These are phyloP conservation scores for Endocladia muricata DNA, from an alignment of 31 red algal species.

Conservation along the genomic window DNA sequence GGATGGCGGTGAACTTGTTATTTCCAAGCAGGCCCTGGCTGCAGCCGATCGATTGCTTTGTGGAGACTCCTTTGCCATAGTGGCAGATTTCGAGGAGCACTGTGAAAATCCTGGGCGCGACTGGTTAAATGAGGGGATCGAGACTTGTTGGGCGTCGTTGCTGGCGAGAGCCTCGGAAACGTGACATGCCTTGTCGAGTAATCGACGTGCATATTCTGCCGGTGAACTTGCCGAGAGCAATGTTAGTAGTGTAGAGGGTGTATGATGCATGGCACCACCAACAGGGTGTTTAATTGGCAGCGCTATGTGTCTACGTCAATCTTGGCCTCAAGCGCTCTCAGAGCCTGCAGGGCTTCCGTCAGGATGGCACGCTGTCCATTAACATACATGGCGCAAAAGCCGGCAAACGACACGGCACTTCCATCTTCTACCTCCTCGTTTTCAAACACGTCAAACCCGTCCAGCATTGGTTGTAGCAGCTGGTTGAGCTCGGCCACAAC, in stretches of 20 bases:
- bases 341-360: not conserved
- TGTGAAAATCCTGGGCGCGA: slow-evolving; percentile 33
- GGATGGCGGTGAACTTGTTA: not conserved
- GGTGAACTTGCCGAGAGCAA: no score
- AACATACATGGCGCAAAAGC: not conserved
- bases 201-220: no score
- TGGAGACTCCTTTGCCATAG: not conserved
- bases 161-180: not conserved
- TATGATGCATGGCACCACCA: not conserved
- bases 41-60: slow-evolving; percentile 15
- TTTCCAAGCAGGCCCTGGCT: slow-evolving; percentile 23
- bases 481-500: not conserved
- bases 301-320: not conserved
- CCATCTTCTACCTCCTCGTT: not conserved
- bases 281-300: not conserved
- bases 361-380: not conserved
- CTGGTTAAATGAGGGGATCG: slow-evolving; percentile 28
- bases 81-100: slow-evolving; percentile 64
- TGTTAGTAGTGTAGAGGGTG: no score
- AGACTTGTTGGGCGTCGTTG: not conserved
- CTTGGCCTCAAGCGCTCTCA: not conserved
- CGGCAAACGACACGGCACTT: not conserved
- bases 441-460: not conserved
- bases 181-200: no score
- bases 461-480: not conserved